Percentiles rank a stretch among this genome's conserved stretches.
Evolutionary conservation across 495 filamentous ascomycete species (phyloP).

Genomic region (Beverwykella pulmonaria): DNA sequence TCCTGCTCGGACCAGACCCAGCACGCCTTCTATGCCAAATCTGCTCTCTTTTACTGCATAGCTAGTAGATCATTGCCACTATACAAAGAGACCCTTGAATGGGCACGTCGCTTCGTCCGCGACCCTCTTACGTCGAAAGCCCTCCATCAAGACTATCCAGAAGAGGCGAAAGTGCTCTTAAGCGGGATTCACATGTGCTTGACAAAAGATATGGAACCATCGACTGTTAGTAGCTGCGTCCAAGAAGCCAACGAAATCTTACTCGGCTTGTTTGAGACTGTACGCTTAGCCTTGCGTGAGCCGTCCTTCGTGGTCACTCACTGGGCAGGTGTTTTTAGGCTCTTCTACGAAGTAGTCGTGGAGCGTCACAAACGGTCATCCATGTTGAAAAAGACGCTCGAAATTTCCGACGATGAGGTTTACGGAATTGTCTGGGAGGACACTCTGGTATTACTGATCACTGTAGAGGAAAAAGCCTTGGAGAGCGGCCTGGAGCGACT

Average conservation of each 20-base stretch:
- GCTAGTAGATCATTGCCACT: slow-evolving; percentile 41
- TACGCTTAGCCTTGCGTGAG: slow-evolving; percentile 17
- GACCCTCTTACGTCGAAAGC: slow-evolving; percentile 39
- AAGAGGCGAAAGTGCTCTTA: slow-evolving; percentile 8
- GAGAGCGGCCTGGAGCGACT: slow-evolving; percentile 15
- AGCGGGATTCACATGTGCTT: slow-evolving; percentile 3
- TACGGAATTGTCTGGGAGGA: slow-evolving; percentile 27
- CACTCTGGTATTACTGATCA: slow-evolving; percentile 10
- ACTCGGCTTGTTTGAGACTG: slow-evolving; percentile 24
- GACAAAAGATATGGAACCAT: background rate
- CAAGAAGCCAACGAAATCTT: slow-evolving; percentile 25
- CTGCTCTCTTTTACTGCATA: slow-evolving; percentile 39
- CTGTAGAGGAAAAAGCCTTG: slow-evolving; percentile 17
- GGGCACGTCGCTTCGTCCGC: slow-evolving; percentile 43
- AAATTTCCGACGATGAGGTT: slow-evolving; percentile 7
- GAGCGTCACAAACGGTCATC: background rate
- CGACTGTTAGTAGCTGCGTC: background rate
- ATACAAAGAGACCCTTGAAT: slow-evolving; percentile 37
- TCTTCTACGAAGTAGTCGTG: slow-evolving; percentile 2
- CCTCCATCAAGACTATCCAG: slow-evolving; percentile 24
- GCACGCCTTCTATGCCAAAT: slow-evolving; percentile 40
- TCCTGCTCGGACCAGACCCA: slow-evolving; percentile 36
- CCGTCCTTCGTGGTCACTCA: slow-evolving; percentile 18
- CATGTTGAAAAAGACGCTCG: background rate
- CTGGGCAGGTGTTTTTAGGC: slow-evolving; percentile 14